A percentile compares a stretch with the other conserved stretches of the same genome.
phyloP scores from a whole-genome alignment of 345 rosid genomes.

The Salix caprea region DNA sequence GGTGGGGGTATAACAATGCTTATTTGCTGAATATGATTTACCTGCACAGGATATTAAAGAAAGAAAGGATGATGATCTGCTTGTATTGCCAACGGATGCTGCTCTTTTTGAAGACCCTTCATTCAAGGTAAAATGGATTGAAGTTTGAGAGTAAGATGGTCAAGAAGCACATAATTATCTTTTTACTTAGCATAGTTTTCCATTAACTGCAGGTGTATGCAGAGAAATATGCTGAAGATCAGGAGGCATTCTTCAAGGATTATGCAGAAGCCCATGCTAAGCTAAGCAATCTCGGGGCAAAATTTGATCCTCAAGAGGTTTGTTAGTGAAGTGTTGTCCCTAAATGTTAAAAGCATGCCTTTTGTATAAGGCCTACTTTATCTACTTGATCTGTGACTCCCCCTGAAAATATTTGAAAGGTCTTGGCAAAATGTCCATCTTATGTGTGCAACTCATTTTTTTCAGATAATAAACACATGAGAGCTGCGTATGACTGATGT shows the following conservation, averaged over 20 bases:
- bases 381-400: neutral
- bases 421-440: neutral
- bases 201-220: slow-evolving; percentile 61
- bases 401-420: slow-evolving; percentile 1
- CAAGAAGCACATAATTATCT: neutral
- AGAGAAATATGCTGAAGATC: slow-evolving; percentile 84
- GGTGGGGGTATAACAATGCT: neutral
- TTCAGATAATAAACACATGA: neutral
- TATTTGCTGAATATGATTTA: slow-evolving; percentile 15
- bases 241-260: slow-evolving; percentile 77
- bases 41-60: slow-evolving; percentile 68
- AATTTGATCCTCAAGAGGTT: slow-evolving; percentile 96
- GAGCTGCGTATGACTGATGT: neutral
- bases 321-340: slow-evolving; percentile 12
- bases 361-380: neutral
- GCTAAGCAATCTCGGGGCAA: slow-evolving; percentile 90
- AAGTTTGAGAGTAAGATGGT: neutral
- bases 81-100: slow-evolving; percentile 91
- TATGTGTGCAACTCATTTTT: neutral
- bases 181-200: slow-evolving; percentile 11
- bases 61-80: slow-evolving; percentile 67
- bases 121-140: slow-evolving; percentile 56
- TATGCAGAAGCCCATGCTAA: slow-evolving; percentile 96
- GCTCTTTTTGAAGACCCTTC: slow-evolving; percentile 86
- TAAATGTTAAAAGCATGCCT: neutral